These are phyloP conservation scores for Hymenoscyphus repandus DNA, from an alignment of 2,329 filamentous ascomycete species.

Conservation along the genomic window DNA sequence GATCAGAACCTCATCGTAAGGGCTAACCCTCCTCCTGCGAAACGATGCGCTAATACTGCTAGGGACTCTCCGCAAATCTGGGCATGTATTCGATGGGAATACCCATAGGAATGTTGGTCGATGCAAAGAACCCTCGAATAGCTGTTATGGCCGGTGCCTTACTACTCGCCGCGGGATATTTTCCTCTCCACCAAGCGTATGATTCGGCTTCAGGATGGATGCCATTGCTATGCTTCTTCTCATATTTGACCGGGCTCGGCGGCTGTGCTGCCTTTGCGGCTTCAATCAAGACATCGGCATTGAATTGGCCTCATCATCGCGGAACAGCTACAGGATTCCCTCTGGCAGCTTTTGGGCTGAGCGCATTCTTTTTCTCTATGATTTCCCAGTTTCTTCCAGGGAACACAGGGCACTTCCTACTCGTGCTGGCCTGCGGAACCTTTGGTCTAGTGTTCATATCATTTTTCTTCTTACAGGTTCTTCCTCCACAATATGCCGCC, in stretches of 20 bases:
- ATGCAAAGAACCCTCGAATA: conserved; percentile 72
- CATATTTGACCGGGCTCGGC: conserved; percentile 80
- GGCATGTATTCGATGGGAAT: conserved; percentile 93
- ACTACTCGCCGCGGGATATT: conserved; percentile 74
- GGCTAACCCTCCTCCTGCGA: conserved; percentile 10
- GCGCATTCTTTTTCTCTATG: conserved; percentile 91
- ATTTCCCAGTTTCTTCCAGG: conserved; percentile 76
- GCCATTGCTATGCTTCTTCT: conserved; percentile 68
- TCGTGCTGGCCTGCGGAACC: conserved; percentile 76
- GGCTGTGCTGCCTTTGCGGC: conserved; percentile 89
- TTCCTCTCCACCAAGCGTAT: conserved; percentile 76
- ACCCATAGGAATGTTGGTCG: conserved; percentile 82
- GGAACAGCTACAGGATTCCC: conserved; percentile 94
- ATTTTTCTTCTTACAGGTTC: conserved; percentile 79
- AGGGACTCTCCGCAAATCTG: conserved; percentile 73
- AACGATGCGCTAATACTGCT: conserved; percentile 27
- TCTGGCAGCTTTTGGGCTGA: conserved; percentile 85
- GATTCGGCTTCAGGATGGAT: conserved; percentile 59
- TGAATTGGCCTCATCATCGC: conserved; percentile 87
- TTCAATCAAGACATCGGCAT: conserved; percentile 77
- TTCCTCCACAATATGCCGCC: conserved; percentile 45
- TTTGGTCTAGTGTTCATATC: conserved; percentile 68
- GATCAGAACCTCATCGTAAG: conserved; percentile 84
- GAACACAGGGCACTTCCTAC: conserved; percentile 74
- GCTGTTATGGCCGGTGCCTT: conserved; percentile 72